Conservation (phyloP, 2,329 filamentous ascomycete genomes). For the Immersiporthe knoxdaviesiana region DNA sequence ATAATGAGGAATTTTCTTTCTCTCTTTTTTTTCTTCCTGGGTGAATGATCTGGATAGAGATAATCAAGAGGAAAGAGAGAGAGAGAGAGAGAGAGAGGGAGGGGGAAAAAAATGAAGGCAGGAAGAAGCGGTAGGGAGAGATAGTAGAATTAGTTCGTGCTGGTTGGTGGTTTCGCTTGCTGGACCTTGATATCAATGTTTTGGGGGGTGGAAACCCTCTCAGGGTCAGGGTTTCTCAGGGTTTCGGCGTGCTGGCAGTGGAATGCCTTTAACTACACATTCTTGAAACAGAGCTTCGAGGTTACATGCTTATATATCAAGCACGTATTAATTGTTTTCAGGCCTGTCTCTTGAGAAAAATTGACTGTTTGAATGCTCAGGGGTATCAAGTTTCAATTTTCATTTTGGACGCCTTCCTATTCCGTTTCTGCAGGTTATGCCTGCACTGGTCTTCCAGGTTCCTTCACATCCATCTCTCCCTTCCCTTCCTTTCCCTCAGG, state of each 20-base stretch:
- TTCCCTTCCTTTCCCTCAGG: background rate
- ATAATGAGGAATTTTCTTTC: constrained; percentile 38
- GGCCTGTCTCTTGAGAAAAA: background rate
- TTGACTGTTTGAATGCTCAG: constrained; percentile 8
- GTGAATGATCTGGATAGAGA: background rate
- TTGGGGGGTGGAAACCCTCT: background rate
- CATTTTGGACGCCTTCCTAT: constrained; percentile 10
- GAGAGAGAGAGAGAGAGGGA: no score
- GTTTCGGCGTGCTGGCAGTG: background rate
- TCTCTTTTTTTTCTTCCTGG: constrained; percentile 10
- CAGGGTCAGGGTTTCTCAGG: constrained; percentile 1
- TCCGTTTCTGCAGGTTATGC: background rate
- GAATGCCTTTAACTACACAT: background rate
- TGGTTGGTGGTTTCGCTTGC: background rate
- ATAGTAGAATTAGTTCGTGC: background rate
- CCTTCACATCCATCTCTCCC: background rate
- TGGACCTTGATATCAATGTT: background rate
- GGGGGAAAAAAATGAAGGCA: background rate
- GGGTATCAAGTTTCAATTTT: constrained; percentile 31
- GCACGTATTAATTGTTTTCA: background rate
- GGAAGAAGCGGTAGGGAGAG: no score
- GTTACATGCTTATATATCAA: background rate
- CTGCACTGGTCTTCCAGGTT: background rate
- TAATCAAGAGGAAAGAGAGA: background rate
- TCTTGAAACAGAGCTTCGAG: background rate